Base-by-base conservation (phyloP, 1,284 basidiomycete genomes). In the Meira nashicola region DNA sequence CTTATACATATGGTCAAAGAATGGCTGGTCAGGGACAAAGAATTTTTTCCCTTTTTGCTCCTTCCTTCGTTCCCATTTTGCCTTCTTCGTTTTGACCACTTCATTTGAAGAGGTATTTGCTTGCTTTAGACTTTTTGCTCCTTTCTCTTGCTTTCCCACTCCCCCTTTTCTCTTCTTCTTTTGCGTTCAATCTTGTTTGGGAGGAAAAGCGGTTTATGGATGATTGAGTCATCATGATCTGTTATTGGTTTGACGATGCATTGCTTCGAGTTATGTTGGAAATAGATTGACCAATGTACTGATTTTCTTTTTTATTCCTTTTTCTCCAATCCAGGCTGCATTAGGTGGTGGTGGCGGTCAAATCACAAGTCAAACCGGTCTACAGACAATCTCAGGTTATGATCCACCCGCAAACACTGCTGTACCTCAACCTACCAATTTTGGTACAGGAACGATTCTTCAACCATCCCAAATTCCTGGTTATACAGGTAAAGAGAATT, bases 301-400 rank as follows among this genome's bases (percentile, higher is more conserved):
- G 6, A n/a, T 43, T 10, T 25, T 17, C 12, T 48, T 23, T 48
- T 48, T 23, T 21, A 9, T 46, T 46, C 14, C 41, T 43, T 43
- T 43, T 10, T 15, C 41, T 43, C n/a, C 7, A 17, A 50, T n/a
- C n/a, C 48, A 33, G 12, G 50, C 50, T 21, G 50, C 50, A 33
- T 15, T 39, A 15, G 50, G 50, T 37, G 50, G 50, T 23, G 50
- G 50, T 53, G 50, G n/a, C 14, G 50, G 38, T 15, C 17, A 17
- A 33, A 14, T 48, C 12, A 17, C 28, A 15, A 53, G 21, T 19
- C 17, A 14, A 41, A 38, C 50, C 2, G 50, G 50, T 19, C 50
- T 53, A 39, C 50, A 53, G 28, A 23, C 50, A 25, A 53, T 53
- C 15, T 53, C 50, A 39, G 50, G 50, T 5, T 53, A 53, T 15